Base-by-base conservation (phyloP, 2,329 filamentous ascomycete genomes). In the Claviceps pusilla region DNA sequence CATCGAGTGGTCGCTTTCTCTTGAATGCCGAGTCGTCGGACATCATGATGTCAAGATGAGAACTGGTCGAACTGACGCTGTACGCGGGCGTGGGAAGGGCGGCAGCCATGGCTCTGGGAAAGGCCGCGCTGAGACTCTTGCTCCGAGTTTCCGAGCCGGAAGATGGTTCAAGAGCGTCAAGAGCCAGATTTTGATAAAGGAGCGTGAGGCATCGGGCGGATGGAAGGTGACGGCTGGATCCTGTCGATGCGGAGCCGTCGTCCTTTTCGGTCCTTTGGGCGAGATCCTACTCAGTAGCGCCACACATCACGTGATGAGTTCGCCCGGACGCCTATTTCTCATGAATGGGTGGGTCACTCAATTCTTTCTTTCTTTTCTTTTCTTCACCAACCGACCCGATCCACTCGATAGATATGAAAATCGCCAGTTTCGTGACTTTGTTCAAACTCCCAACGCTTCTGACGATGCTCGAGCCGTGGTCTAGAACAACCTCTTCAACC, bases 141-240 rank as follows among this genome's bases (percentile, higher is more conserved):
- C 14, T 70, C 74, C 78, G 55, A 71, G 71, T 62, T 62, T 68
- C 70, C 60, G 69, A 70, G 62, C 78, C 77, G 65, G 10, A 37
- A 37, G 72, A 75, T 57, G 72, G 73, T 60, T 19, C 19, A 19
- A 19, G 19, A 19, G 19, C 28, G 73, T 76, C 62, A 71, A 76
- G 59, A 77, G 76, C 60, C 77, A 81, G 64, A 76, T 73, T 66
- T 81, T 77, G 51, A 52, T 16, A 65, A 78, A 82, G 65, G 80
- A 80, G 67, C 80, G 84, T 73, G 83, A 80, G 66, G 81, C 62
- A 80, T 84, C 64, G 79, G 79, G 62, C 80, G 80, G 67, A 83
- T 79, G 74, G 79, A 82, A 71, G 78, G 80, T 50, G 12, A 41
- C 35, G 19, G n/a, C 46, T 9, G 46, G 46, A 33, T 65, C 68